Evolutionary conservation across 345 rosid genomes (phyloP).

Genomic region (Salix suchowensis): DNA sequence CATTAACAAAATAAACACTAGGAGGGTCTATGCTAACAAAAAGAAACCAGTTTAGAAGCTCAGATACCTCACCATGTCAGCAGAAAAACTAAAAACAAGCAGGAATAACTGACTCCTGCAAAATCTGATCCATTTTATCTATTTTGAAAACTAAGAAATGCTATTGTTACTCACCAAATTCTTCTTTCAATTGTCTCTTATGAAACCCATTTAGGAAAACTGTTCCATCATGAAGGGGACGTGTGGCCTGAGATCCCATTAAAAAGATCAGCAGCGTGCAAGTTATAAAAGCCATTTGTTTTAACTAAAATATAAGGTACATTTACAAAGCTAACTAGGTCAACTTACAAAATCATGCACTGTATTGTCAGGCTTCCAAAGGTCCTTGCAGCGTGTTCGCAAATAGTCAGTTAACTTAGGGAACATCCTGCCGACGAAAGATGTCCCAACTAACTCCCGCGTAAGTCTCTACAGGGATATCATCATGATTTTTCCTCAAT

Average conservation of each 20-base stretch:
- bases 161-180: slow-evolving; percentile 54
- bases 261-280: slow-evolving; percentile 16
- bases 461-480: slow-evolving; percentile 14
- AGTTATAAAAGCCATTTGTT: slow-evolving; percentile 9
- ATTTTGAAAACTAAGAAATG: neutral
- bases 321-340: slow-evolving; percentile 8
- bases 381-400: slow-evolving; percentile 38
- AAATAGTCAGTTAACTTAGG: slow-evolving; percentile 63
- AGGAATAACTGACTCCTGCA: neutral
- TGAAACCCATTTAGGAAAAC: slow-evolving; percentile 54
- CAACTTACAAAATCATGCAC: slow-evolving; percentile 49
- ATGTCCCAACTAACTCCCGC: slow-evolving; percentile 81
- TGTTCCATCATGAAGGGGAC: slow-evolving; percentile 60
- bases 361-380: slow-evolving; percentile 25
- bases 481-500: slow-evolving; percentile 14
- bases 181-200: slow-evolving; percentile 62
- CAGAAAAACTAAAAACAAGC: neutral
- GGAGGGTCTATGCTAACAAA: neutral
- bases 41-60: neutral
- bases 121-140: neutral
- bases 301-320: neutral
- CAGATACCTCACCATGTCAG: neutral
- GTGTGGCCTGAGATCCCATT: slow-evolving; percentile 45
- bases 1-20: neutral
- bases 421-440: slow-evolving; percentile 73